Base-by-base conservation (phyloP, 2,329 filamentous ascomycete genomes). In the Shiraia bambusicola region DNA sequence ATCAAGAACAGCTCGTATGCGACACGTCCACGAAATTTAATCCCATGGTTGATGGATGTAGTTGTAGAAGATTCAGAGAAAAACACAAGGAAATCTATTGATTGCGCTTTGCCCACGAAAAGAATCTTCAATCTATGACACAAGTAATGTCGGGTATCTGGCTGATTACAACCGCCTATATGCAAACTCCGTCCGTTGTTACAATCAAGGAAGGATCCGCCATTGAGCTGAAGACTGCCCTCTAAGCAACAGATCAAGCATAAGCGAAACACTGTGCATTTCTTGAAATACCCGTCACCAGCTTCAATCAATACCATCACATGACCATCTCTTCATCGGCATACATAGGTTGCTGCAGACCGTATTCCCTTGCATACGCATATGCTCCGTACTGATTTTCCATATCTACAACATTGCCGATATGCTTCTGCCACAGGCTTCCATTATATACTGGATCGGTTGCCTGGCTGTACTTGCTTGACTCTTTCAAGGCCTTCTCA, bases 371-470 rank as follows among this genome's bases (percentile, higher is more conserved):
- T 6, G 71, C 70, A 47, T 80, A 76, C 56, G 81, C 77, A 52
- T 77, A 81, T 15, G 79, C 76, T 0, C 83, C 84, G 52, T 87
- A 87, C 63, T 84, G 81, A 50, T 84, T 76, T 58, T 85, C 83
- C 82, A 87, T 85, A 19, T 78, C 64, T 26, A 60, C 40, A 6
- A 66, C 52, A 34, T 54, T 65, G 63, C 63, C 63, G 16, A 63
- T 60, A 28, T 78, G 74, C 56, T 77, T 76, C 40, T 70, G 69
- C 42, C 71, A 69, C 64, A 78, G 45, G 69, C 75, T 59, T 69
- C 49, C 51, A 28, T 68, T 77, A 63, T 88, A 89, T n/a, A 84
- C 84, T 0, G 86, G 86, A 50, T 89, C 86, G 2, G 78, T 82
- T 0, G 83, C 76, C 9, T 73, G 73, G 12, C 70, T 76, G 68